Evolutionary conservation across 257 asterid species (phyloP).

Genomic region (Plantago major): DNA sequence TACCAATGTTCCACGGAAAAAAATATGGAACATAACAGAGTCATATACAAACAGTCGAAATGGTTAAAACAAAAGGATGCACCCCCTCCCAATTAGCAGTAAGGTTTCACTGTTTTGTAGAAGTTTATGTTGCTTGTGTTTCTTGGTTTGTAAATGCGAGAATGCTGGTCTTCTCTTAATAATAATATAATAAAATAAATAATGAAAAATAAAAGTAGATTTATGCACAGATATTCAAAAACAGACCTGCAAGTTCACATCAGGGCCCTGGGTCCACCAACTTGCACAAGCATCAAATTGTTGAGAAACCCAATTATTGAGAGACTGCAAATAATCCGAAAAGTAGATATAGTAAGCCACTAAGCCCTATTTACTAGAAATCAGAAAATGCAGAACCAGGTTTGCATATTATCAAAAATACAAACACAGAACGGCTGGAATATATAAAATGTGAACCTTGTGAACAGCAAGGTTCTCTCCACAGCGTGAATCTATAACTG

Average conservation of each 20-base stretch:
- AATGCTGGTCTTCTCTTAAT: too few species aligned
- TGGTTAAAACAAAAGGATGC: too few species aligned
- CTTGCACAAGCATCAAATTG: slow-evolving; percentile 99
- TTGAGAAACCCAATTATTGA: slow-evolving; percentile 45
- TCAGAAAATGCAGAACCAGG: slow-evolving; percentile 8
- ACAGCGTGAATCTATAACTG: slow-evolving; percentile 94
- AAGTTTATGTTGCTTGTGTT: too few species aligned
- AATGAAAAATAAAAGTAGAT: too few species aligned
- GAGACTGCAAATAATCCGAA: slow-evolving; percentile 37
- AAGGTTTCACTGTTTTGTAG: too few species aligned
- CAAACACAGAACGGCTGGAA: slow-evolving; percentile 1
- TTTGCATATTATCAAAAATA: not conserved
- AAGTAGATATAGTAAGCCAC: slow-evolving; percentile 5
- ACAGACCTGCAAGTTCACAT: slow-evolving; percentile 85
- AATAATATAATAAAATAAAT: too few species aligned
- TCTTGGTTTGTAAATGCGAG: too few species aligned
- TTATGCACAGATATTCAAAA: slow-evolving; percentile 21
- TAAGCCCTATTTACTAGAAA: slow-evolving; percentile 17
- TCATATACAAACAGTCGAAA: too few species aligned
- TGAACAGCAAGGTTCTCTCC: slow-evolving; percentile 89
- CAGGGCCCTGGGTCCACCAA: slow-evolving; percentile 99
- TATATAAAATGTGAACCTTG: slow-evolving; percentile 47
- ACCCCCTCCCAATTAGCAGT: too few species aligned
- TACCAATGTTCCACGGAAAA: too few species aligned
- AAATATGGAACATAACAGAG: too few species aligned